phyloP scores from a whole-genome alignment of 2,329 filamentous ascomycete species.

The Beauveria varroae region DNA sequence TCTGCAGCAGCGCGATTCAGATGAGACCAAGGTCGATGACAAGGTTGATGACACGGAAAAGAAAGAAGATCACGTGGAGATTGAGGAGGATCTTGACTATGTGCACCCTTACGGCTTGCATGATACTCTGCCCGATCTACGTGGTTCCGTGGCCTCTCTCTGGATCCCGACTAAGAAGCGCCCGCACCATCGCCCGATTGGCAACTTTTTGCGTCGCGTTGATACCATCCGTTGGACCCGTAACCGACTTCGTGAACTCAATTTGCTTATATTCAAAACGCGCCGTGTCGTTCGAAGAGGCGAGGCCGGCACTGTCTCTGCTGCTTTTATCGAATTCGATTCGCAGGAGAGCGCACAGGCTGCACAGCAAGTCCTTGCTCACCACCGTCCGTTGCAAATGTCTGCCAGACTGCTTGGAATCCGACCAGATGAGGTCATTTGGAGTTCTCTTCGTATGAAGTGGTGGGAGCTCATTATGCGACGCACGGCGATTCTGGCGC shows the following conservation, averaged over 20 bases:
- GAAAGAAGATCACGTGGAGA: slow-evolving; percentile 4
- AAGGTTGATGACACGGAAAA: slow-evolving; percentile 13
- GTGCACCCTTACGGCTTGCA: slow-evolving; percentile 30
- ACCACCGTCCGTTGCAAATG: slow-evolving; percentile 84
- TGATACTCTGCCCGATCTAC: slow-evolving; percentile 29
- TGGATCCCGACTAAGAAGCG: slow-evolving; percentile 69
- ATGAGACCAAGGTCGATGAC: slow-evolving; percentile 13
- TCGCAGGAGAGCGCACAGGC: slow-evolving; percentile 76
- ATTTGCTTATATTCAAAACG: slow-evolving; percentile 50
- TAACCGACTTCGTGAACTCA: slow-evolving; percentile 34
- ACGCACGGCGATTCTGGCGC: slow-evolving; percentile 58
- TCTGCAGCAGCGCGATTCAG: background rate
- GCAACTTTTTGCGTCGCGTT: slow-evolving; percentile 75
- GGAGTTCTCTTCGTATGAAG: slow-evolving; percentile 73
- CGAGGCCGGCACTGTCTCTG: slow-evolving; percentile 58
- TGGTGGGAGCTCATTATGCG: slow-evolving; percentile 82
- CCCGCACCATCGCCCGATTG: slow-evolving; percentile 62
- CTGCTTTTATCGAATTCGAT: slow-evolving; percentile 87
- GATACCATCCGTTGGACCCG: slow-evolving; percentile 92
- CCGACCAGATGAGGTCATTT: slow-evolving; percentile 75
- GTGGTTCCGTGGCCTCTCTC: slow-evolving; percentile 55
- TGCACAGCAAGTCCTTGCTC: slow-evolving; percentile 78
- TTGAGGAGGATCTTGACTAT: slow-evolving; percentile 25
- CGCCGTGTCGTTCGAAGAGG: slow-evolving; percentile 67
- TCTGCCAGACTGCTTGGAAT: slow-evolving; percentile 78